phyloP scores from a whole-genome alignment of 2,329 filamentous ascomycete species.

The Pyrenochaeta sp. region DNA sequence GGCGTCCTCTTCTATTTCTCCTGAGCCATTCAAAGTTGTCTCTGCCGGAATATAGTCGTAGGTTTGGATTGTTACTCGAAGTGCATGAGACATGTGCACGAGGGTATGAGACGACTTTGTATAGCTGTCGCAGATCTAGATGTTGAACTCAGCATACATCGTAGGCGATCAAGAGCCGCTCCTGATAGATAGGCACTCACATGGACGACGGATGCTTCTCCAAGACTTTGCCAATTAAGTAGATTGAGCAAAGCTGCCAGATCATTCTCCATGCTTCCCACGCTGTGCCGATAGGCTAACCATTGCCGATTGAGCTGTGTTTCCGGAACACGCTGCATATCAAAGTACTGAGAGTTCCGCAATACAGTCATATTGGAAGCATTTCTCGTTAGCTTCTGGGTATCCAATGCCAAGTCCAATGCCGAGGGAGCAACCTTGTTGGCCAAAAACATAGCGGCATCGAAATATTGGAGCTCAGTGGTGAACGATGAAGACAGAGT shows the following conservation, averaged over 20 bases:
- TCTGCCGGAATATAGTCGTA: conserved; percentile 3
- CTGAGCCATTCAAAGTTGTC: not conserved
- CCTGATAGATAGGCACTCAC: conserved; percentile 22
- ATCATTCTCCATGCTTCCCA: conserved; percentile 22
- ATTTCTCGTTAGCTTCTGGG: conserved; percentile 16
- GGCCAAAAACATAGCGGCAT: conserved; percentile 52
- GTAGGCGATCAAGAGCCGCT: not conserved
- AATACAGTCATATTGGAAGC: conserved; percentile 13
- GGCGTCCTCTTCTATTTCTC: not conserved
- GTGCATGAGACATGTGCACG: not conserved
- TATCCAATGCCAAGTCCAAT: conserved; percentile 30
- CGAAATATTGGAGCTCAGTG: conserved; percentile 41
- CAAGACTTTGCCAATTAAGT: conserved; percentile 38
- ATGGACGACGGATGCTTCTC: conserved; percentile 37
- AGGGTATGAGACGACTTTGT: conserved; percentile 1
- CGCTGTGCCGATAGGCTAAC: conserved; percentile 38
- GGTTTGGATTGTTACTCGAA: conserved; percentile 8
- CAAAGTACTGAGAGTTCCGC: conserved; percentile 20
- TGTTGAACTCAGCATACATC: too few species aligned
- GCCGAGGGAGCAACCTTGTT: conserved; percentile 45
- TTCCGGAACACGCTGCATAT: conserved; percentile 19
- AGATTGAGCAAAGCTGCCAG: conserved; percentile 30
- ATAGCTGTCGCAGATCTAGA: conserved; percentile 2
- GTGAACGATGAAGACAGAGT: conserved; percentile 50
- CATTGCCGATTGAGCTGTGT: conserved; percentile 42